Base-by-base conservation (phyloP, 352 stramenopile genomes). In the Thalassiosira livingstoniorum region DNA sequence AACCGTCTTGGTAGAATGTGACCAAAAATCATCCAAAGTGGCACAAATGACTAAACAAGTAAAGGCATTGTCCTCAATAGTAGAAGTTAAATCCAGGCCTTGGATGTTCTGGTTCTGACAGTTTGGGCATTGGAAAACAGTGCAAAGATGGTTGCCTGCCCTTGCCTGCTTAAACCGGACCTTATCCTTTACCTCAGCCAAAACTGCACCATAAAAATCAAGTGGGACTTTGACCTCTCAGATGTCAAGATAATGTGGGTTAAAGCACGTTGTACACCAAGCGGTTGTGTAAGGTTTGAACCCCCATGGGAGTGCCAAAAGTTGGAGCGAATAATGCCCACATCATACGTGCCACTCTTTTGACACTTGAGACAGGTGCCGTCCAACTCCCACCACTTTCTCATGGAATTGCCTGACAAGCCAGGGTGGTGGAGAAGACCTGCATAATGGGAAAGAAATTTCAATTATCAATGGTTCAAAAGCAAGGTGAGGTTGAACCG, bases 111-210 rank as follows among this genome's bases (percentile, higher is more conserved):
- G n/a, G n/a, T n/a, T n/a, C n/a, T n/a, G 66, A 25, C 31, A 72
- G 15, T 70, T 55, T 35, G 35, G 62, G 39, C 62, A 70, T 34
- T 70, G 62, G 32, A 70, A 70, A 11, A 42, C 18, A 7, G 21
- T 23, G 45, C 53, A 68, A 21, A 68, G 60, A 29, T 55, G 3
- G 60, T 68, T 32, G 21, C 60, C 25, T 13, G 60, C 4, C 27
- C 60, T 47, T 21, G 60, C 60, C 25, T 43, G n/a, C 60, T 47
- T 68, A 43, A 68, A 68, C 60, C 60, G n/a, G n/a, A 47, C 31
- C 60, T 47, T 47, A 29, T 68, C 60, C 35, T 51, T 32, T 25
- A 54, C 15, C n/a, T 54, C 60, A 21, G 27, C 15, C 27, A 68
- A 18, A 18, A 23, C 45, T 21, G 35, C 60, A 54, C 60, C 60